Percentiles rank a stretch among this genome's conserved stretches.
These are phyloP conservation scores for Colletotrichum aenigma DNA, from an alignment of 2,329 filamentous ascomycete genomes.

Conservation along the genomic window DNA sequence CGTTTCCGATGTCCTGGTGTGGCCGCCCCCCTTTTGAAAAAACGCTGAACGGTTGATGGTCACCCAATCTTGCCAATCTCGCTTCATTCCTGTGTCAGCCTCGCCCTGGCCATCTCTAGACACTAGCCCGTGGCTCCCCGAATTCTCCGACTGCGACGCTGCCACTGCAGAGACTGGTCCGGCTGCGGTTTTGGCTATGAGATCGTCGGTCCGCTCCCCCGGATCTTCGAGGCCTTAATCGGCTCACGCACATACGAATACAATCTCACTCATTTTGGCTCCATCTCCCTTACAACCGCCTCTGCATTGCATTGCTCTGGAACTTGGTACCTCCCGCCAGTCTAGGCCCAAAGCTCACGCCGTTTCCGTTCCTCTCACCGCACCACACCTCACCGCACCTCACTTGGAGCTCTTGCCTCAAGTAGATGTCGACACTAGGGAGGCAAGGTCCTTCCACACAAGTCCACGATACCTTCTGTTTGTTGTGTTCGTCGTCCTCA, in stretches of 20 bases:
- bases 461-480: neutral
- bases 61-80: slow-evolving; percentile 4
- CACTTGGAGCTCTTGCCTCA: neutral
- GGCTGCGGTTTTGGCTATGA: slow-evolving; percentile 16
- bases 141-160: slow-evolving; percentile 18
- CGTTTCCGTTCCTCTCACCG: neutral
- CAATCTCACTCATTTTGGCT: neutral
- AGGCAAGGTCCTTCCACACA: slow-evolving; percentile 20
- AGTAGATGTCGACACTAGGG: neutral
- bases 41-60: neutral
- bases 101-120: neutral
- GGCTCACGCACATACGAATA: neutral
- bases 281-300: neutral
- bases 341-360: neutral
- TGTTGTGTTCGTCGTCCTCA: neutral
- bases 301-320: neutral
- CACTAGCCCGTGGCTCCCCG: neutral
- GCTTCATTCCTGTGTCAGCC: slow-evolving; percentile 13
- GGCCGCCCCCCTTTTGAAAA: neutral
- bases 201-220: slow-evolving; percentile 10
- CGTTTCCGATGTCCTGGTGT: neutral
- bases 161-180: neutral
- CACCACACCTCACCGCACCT: neutral
- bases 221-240: slow-evolving; percentile 12
- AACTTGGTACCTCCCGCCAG: neutral